Conservation (phyloP, 805 yeast genomes). For the Wickerhamomyces bisporus region DNA sequence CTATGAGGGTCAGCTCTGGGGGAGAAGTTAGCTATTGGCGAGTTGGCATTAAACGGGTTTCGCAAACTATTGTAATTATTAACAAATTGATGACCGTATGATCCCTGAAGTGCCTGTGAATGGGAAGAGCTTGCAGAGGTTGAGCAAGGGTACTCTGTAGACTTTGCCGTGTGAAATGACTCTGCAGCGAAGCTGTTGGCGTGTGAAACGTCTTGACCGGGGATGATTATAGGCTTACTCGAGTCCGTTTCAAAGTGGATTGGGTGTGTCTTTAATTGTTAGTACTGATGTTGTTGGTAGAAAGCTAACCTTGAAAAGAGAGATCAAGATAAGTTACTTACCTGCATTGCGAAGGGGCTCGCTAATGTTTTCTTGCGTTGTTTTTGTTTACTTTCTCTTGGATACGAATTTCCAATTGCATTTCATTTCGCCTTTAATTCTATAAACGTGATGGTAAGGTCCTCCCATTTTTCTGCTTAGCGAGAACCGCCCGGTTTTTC, state of each 20-base stretch:
- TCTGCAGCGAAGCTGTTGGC: slow-evolving; percentile 16
- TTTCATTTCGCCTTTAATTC: slow-evolving; percentile 1
- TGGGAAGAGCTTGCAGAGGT: slow-evolving; percentile 21
- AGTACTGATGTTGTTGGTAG: slow-evolving; percentile 1
- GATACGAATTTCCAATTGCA: slow-evolving; percentile 6
- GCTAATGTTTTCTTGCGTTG: too few relatives aligned
- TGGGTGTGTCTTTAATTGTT: slow-evolving; percentile 5
- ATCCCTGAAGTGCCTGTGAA: slow-evolving; percentile 15
- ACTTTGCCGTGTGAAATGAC: slow-evolving; percentile 24
- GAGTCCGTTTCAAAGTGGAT: slow-evolving; percentile 16
- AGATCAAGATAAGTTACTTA: too few relatives aligned
- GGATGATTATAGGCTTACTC: slow-evolving; percentile 26
- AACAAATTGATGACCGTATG: slow-evolving; percentile 17
- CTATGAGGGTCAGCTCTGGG: slow-evolving; percentile 25
- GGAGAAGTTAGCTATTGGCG: slow-evolving; percentile 20
- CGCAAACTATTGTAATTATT: slow-evolving; percentile 16
- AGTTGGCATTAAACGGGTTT: slow-evolving; percentile 14
- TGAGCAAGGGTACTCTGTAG: slow-evolving; percentile 19
- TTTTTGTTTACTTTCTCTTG: too few relatives aligned
- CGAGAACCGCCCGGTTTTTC: too few relatives aligned
- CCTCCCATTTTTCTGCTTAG: too few relatives aligned
- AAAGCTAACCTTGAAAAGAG: too few relatives aligned
- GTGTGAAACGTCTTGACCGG: slow-evolving; percentile 20
- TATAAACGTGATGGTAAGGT: neutral
- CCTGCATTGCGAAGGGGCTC: slow-evolving; percentile 18